These are phyloP conservation scores for Solanum bulbocastanum DNA, from an alignment of 257 asterid genomes.

Conservation along the genomic window DNA sequence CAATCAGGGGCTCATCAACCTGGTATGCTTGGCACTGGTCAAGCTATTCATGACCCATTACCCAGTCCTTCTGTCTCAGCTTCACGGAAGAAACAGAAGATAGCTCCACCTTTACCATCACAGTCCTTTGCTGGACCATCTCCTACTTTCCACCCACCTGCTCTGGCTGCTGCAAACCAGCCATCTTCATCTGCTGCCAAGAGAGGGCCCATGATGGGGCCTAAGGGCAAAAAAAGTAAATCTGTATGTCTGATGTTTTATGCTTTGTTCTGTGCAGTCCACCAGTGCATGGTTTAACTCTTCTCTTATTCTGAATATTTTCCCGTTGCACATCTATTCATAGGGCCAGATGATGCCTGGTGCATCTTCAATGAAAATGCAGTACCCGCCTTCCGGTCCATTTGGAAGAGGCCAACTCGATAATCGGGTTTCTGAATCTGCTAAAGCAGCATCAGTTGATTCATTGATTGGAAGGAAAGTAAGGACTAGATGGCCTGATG, in stretches of 20 bases:
- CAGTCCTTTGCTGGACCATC: slow-evolving; percentile 67
- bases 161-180: slow-evolving; percentile 41
- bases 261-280: not conserved
- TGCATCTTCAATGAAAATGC: slow-evolving; percentile 58
- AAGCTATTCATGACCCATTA: slow-evolving; percentile 42
- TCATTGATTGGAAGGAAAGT: slow-evolving; percentile 77
- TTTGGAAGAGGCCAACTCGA: slow-evolving; percentile 73
- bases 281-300: not conserved
- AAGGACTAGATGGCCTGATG: slow-evolving; percentile 97
- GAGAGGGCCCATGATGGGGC: slow-evolving; percentile 49
- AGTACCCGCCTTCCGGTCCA: slow-evolving; percentile 53
- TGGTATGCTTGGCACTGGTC: slow-evolving; percentile 36
- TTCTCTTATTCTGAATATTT: slow-evolving; percentile 1
- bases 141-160: slow-evolving; percentile 44
- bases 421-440: slow-evolving; percentile 50
- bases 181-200: slow-evolving; percentile 55
- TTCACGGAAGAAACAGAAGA: slow-evolving; percentile 59
- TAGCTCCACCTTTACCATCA: slow-evolving; percentile 38
- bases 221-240: slow-evolving; percentile 58
- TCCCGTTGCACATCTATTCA: not conserved
- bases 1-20: slow-evolving; percentile 43
- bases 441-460: slow-evolving; percentile 47
- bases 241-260: slow-evolving; percentile 36
- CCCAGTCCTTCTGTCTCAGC: slow-evolving; percentile 68
- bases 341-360: slow-evolving; percentile 46